Conservation (phyloP, 805 yeast species). For the Barnettozyma wickerhamii region DNA sequence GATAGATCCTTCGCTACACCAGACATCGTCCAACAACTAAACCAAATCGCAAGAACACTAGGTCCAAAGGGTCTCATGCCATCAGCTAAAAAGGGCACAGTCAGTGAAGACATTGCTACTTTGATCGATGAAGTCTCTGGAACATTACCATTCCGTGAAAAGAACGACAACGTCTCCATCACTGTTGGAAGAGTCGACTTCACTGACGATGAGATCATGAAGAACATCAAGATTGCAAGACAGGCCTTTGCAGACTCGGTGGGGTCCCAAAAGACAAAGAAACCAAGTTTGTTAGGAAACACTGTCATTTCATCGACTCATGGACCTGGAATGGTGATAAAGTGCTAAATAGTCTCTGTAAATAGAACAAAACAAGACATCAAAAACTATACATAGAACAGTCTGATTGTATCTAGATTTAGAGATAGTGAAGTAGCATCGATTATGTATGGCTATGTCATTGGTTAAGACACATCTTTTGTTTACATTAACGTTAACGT, state of each 20-base stretch:
- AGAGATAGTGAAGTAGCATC: too few species aligned
- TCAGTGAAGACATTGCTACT: slow-evolving; percentile 55
- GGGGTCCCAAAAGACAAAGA: slow-evolving; percentile 56
- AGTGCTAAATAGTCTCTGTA: slow-evolving; percentile 17
- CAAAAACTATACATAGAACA: too few species aligned
- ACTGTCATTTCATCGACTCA: slow-evolving; percentile 64
- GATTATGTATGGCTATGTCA: too few species aligned
- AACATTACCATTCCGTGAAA: slow-evolving; percentile 75
- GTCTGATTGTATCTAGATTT: too few species aligned
- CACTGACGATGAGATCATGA: slow-evolving; percentile 68
- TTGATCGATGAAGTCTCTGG: slow-evolving; percentile 57
- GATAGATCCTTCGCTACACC: slow-evolving; percentile 85
- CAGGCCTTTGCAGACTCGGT: slow-evolving; percentile 53
- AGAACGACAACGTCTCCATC: slow-evolving; percentile 51
- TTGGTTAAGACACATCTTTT: too few species aligned
- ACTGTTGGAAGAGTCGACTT: slow-evolving; percentile 77
- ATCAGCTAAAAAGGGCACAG: slow-evolving; percentile 79
- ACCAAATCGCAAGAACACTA: slow-evolving; percentile 67
- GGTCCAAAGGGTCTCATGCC: slow-evolving; percentile 95
- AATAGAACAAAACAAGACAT: not conserved
- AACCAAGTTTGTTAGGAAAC: slow-evolving; percentile 66
- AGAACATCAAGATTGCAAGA: slow-evolving; percentile 65
- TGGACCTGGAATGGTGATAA: slow-evolving; percentile 77
- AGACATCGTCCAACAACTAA: slow-evolving; percentile 62
- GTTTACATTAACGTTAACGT: too few species aligned